These are phyloP conservation scores for Amanita molliuscula DNA, from an alignment of 768 basidiomycete species.

Conservation along the genomic window DNA sequence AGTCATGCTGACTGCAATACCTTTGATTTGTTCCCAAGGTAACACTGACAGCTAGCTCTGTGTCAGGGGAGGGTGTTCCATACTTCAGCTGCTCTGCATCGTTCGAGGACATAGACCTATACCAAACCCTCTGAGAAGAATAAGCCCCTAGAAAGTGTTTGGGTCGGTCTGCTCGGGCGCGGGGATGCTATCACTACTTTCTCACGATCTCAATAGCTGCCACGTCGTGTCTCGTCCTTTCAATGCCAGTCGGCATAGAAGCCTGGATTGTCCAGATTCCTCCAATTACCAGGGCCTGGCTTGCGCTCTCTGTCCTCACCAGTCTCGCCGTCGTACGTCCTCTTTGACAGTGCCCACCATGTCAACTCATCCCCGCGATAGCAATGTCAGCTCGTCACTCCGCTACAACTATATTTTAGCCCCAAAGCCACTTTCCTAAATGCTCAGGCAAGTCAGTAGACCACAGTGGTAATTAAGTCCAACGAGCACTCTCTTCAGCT, in stretches of 20 bases:
- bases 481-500: slow-evolving; percentile 33
- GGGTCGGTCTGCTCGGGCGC: too few relatives aligned
- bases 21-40: too few relatives aligned
- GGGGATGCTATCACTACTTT: too few relatives aligned
- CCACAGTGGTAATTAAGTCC: neutral
- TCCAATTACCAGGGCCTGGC: slow-evolving; percentile 84
- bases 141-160: too few relatives aligned
- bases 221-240: too few relatives aligned
- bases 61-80: too few relatives aligned
- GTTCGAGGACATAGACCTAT: too few relatives aligned
- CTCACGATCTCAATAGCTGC: too few relatives aligned
- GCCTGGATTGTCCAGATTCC: slow-evolving; percentile 90
- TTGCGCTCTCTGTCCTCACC: slow-evolving; percentile 65
- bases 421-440: slow-evolving; percentile 78
- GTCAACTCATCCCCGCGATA: slow-evolving; percentile 20
- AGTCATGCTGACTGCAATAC: too few relatives aligned
- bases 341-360: neutral
- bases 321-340: slow-evolving; percentile 79
- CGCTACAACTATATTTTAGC: slow-evolving; percentile 88
- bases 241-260: slow-evolving; percentile 78
- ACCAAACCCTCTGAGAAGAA: too few relatives aligned
- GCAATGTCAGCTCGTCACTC: slow-evolving; percentile 91
- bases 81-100: too few relatives aligned
- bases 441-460: slow-evolving; percentile 42
- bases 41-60: too few relatives aligned